Conservation (phyloP, 352 stramenopile species). For the Globisporangium splendens region DNA sequence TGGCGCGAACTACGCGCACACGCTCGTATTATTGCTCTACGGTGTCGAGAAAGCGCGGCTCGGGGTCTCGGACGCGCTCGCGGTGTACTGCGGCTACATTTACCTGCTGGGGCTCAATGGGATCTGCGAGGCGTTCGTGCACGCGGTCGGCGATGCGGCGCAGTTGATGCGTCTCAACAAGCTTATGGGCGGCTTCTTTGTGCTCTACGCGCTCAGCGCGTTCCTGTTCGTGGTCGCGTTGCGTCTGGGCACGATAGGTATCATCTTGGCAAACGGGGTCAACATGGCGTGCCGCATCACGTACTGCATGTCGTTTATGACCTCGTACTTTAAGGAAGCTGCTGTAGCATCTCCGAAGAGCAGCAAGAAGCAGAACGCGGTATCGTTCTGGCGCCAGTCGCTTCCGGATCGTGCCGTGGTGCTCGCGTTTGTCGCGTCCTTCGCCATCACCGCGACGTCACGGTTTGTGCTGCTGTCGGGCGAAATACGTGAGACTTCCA, state of each 20-base stretch:
- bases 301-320: conserved; percentile 77
- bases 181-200: conserved; percentile 77
- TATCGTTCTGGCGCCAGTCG: conserved; percentile 50
- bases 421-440: conserved; percentile 34
- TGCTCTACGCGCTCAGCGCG: conserved; percentile 58
- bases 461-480: conserved; percentile 33
- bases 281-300: conserved; percentile 85
- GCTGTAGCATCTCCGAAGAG: background rate
- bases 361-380: background rate
- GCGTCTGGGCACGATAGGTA: conserved; percentile 53
- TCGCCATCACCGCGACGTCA: conserved; percentile 35
- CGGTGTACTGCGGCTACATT: conserved; percentile 93
- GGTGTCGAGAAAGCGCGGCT: conserved; percentile 61
- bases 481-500: conserved; percentile 7
- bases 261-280: conserved; percentile 86
- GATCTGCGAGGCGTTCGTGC: conserved; percentile 95
- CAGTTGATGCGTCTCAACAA: conserved; percentile 82
- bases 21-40: conserved; percentile 77
- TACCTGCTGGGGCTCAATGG: conserved; percentile 94
- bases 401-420: conserved; percentile 51
- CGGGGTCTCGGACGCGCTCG: conserved; percentile 52
- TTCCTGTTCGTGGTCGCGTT: conserved; percentile 65
- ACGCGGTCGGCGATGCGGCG: conserved; percentile 71
- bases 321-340: conserved; percentile 39
- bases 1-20: conserved; percentile 76